These are phyloP conservation scores for Colletotrichum liaoningense DNA, from an alignment of 2,329 filamentous ascomycete species.

Conservation along the genomic window DNA sequence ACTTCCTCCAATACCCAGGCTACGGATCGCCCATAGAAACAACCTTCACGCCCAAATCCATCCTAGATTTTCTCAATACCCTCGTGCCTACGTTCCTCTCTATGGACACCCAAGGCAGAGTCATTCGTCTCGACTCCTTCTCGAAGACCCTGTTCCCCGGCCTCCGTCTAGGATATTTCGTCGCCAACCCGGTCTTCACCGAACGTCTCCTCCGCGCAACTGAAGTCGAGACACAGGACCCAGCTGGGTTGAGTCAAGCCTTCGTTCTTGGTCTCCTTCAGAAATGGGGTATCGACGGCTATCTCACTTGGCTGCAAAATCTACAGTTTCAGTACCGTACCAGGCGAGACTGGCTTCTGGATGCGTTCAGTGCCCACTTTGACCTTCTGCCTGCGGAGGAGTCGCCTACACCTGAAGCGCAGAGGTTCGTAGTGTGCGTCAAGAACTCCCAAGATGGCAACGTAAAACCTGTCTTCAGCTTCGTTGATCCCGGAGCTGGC, in stretches of 20 bases:
- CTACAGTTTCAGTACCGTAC: conserved; percentile 76
- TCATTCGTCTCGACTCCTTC: conserved; percentile 41
- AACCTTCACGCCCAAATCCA: conserved; percentile 53
- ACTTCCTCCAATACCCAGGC: conserved; percentile 51
- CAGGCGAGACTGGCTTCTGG: conserved; percentile 72
- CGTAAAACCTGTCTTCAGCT: conserved; percentile 43
- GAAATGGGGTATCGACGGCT: conserved; percentile 80
- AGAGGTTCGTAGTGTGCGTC: conserved; percentile 40
- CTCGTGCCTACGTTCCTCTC: conserved; percentile 41
- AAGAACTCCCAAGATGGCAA: background rate
- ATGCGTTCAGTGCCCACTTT: conserved; percentile 55
- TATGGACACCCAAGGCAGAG: conserved; percentile 41
- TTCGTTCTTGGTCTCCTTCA: conserved; percentile 51
- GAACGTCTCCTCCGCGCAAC: conserved; percentile 44
- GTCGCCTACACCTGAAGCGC: conserved; percentile 29
- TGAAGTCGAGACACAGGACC: conserved; percentile 72
- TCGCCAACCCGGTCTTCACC: conserved; percentile 44
- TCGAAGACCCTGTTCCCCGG: conserved; percentile 66
- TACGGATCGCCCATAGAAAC: background rate
- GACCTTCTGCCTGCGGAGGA: conserved; percentile 36
- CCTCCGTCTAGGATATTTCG: conserved; percentile 74
- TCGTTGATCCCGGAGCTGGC: conserved; percentile 43
- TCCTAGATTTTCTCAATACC: conserved; percentile 34
- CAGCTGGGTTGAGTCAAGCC: conserved; percentile 73
- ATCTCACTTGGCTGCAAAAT: conserved; percentile 78